Conservation (phyloP, 139 green algal genomes). For the Closterium sp. region DNA sequence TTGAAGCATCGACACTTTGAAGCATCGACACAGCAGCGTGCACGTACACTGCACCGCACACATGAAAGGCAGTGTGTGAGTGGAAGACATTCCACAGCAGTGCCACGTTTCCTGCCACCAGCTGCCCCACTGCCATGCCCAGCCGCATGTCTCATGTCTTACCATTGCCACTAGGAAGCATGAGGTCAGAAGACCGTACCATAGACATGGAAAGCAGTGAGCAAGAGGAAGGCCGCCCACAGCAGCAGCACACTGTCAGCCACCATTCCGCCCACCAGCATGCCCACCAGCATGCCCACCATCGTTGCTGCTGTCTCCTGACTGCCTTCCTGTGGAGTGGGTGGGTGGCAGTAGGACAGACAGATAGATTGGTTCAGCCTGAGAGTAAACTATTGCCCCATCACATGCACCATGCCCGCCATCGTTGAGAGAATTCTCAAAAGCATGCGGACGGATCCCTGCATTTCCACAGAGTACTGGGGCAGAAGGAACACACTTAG, state of each 20-base stretch:
- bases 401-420: too few species aligned
- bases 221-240: slow-evolving; percentile 52
- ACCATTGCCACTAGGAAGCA: background rate
- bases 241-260: background rate
- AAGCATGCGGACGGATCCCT: too few species aligned
- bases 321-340: slow-evolving; percentile 61
- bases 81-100: slow-evolving; percentile 48
- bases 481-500: too few species aligned
- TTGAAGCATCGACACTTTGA: too few species aligned
- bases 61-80: slow-evolving; percentile 64
- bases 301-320: slow-evolving; percentile 78
- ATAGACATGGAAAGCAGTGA: slow-evolving; percentile 71
- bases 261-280: slow-evolving; percentile 57
- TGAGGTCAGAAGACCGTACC: background rate
- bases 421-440: too few species aligned
- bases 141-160: slow-evolving; percentile 77
- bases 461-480: too few species aligned
- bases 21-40: background rate
- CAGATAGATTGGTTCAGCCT: too few species aligned
- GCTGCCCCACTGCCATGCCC: slow-evolving; percentile 65
- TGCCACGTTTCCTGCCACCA: background rate
- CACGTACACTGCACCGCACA: slow-evolving; percentile 52
- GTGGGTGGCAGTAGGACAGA: too few species aligned
- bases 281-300: slow-evolving; percentile 77
- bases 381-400: too few species aligned